A percentile compares a stretch with the other conserved stretches of the same genome.
phyloP scores from a whole-genome alignment of 208 protist species.

The Wallacemonas collosoma region DNA sequence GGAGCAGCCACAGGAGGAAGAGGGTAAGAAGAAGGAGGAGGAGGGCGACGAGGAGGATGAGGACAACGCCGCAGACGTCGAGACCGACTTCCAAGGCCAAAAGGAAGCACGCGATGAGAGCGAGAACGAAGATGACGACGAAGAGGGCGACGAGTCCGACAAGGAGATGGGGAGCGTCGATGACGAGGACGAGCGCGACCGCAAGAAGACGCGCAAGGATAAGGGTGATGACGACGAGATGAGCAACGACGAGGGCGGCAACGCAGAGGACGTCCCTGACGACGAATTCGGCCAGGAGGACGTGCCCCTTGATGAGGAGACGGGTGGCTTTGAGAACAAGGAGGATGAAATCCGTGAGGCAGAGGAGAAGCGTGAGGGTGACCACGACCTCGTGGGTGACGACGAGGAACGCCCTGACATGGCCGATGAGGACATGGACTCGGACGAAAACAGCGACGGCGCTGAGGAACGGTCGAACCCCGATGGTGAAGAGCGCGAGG shows the following conservation, averaged over 20 bases:
- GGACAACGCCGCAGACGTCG: constrained; percentile 90
- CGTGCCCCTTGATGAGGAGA: constrained; percentile 67
- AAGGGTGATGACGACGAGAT: constrained; percentile 75
- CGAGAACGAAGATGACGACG: constrained; percentile 66
- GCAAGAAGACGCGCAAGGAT: constrained; percentile 83
- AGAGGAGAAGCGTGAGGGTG: constrained; percentile 62
- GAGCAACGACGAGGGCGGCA: constrained; percentile 71
- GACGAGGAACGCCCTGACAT: constrained; percentile 44
- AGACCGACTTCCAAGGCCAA: constrained; percentile 82
- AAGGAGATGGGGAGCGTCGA: constrained; percentile 90
- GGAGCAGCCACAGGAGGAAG: constrained; percentile 81
- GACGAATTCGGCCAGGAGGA: constrained; percentile 51
- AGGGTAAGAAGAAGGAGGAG: constrained; percentile 64
- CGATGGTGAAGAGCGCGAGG: constrained; percentile 66
- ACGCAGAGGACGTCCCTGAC: constrained; percentile 82
- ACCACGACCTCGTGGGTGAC: constrained; percentile 80
- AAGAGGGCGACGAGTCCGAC: constrained; percentile 69
- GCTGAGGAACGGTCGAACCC: constrained; percentile 60
- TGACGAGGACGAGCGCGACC: constrained; percentile 83
- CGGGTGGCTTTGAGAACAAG: constrained; percentile 85
- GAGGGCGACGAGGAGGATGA: constrained; percentile 73
- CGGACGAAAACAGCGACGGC: constrained; percentile 33
- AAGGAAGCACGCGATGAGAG: constrained; percentile 81
- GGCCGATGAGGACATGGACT: constrained; percentile 37
- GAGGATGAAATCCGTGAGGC: constrained; percentile 81